These are phyloP conservation scores for Aspergillus neoniger DNA, from an alignment of 2,329 filamentous ascomycete genomes.

Conservation along the genomic window DNA sequence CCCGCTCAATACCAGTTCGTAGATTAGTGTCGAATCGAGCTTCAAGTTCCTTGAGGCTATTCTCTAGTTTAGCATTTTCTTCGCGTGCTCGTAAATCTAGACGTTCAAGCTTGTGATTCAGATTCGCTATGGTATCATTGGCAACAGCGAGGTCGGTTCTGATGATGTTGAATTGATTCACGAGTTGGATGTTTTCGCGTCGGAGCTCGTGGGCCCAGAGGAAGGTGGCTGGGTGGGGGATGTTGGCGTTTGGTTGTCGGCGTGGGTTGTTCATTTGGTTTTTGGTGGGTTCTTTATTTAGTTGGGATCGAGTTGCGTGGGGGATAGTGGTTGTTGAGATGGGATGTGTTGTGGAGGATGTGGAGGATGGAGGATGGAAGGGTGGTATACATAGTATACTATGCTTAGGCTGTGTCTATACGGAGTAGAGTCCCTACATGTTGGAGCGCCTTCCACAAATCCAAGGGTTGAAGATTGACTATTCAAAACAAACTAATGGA, in stretches of 20 bases:
- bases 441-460: not conserved
- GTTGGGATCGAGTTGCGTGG: not conserved
- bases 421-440: too few species aligned
- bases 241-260: slow-evolving; percentile 7
- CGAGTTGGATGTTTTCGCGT: slow-evolving; percentile 37
- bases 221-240: slow-evolving; percentile 26
- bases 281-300: slow-evolving; percentile 3
- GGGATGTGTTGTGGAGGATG: not conserved
- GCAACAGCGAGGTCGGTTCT: slow-evolving; percentile 17
- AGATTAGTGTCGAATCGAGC: not conserved
- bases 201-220: slow-evolving; percentile 45
- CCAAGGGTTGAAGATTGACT: not conserved
- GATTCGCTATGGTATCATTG: slow-evolving; percentile 3
- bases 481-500: slow-evolving; percentile 18
- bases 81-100: slow-evolving; percentile 3
- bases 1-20: not conserved
- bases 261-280: slow-evolving; percentile 8
- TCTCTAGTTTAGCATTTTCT: fast-evolving
- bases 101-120: slow-evolving; percentile 9
- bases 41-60: not conserved
- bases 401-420: too few species aligned
- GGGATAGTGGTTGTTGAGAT: not conserved
- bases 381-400: not conserved
- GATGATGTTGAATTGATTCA: slow-evolving; percentile 28
- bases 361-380: not conserved